Base-by-base conservation (phyloP, 495 filamentous ascomycete genomes). In the Stereocaulon alpinum region DNA sequence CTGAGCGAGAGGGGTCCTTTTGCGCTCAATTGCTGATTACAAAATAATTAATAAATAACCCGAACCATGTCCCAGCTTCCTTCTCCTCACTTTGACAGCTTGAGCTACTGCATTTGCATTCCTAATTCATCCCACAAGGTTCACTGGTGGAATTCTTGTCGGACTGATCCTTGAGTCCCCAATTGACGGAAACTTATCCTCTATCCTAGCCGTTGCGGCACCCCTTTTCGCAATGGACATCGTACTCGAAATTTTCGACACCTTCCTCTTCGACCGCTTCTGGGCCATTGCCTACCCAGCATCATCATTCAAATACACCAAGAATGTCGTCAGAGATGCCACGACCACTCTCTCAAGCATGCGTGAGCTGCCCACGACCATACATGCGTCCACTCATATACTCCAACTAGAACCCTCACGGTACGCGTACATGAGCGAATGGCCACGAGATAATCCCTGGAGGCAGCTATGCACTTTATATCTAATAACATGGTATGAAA, bases 211-310 rank as follows among this genome's bases (percentile, higher is more conserved):
- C 3, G 18, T 58, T 22, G 30, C 27, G 43, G 30, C 15, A 24
- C 32, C 20, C 53, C 40, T 56, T 37, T 42, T 30, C 24, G 72
- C 72, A 63, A 96, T 97, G 92, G 92, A 97, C 81, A 82, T 95
- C 75, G 81, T 91, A 34, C 84, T 97, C 61, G 88, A 95, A 72
- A 55, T 91, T 64, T 81, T 80, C 72, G 93, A 97, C 73, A 91
- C 83, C 71, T 88, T 86, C 72, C 65, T 92, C 62, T 86, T 85
- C 73, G 92, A 97, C 75, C 80, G 82, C 65, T 63, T 89, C 57
- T 97, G 95, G 70, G 84, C 92, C 49, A 71, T 72, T 10, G 54
- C 84, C 10, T 77, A 89, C 40, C 91, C 91, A n/a, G 72, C 77
- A 42, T 74, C 75, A 22, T 76, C 78, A 4, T 74, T 76, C 57